Conservation (phyloP, 805 yeast genomes). For the Wickerhamomyces ciferrii region DNA sequence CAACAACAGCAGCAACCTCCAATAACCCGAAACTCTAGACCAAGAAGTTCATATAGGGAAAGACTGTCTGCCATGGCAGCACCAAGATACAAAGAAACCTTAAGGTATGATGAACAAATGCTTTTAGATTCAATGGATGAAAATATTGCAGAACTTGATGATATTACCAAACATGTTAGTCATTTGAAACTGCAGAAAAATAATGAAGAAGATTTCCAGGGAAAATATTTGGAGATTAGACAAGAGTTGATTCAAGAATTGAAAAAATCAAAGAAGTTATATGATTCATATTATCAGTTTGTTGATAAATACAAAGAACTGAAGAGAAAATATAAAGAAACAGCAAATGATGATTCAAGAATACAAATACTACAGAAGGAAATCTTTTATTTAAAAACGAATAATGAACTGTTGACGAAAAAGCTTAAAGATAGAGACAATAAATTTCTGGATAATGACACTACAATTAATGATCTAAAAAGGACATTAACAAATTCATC, state of each 20-base stretch:
- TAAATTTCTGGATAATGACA: constrained; percentile 8
- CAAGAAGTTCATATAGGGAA: not conserved
- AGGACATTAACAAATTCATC: constrained; percentile 6
- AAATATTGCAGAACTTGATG: constrained; percentile 20
- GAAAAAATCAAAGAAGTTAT: constrained; percentile 26
- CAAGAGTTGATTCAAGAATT: constrained; percentile 27
- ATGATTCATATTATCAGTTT: constrained; percentile 28
- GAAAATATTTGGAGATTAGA: constrained; percentile 21
- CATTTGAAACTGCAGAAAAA: constrained; percentile 8
- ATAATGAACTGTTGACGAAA: constrained; percentile 8
- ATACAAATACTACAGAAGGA: constrained; percentile 8
- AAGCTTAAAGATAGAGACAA: constrained; percentile 14
- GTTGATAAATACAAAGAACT: constrained; percentile 25
- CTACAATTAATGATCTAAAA: constrained; percentile 9
- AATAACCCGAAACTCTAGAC: no score
- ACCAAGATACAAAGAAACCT: not conserved
- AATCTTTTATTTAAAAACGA: constrained; percentile 7
- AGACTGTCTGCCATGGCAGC: not conserved
- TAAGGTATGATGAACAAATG: not conserved
- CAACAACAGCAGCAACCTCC: not conserved
- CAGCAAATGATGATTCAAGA: not conserved
- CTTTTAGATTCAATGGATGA: constrained; percentile 20
- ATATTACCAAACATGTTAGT: constrained; percentile 18
- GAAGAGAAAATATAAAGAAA: constrained; percentile 4
- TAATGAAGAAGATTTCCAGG: constrained; percentile 5